Evolutionary conservation across 805 yeast genomes (phyloP).

Genomic region (Brettanomyces sp.): DNA sequence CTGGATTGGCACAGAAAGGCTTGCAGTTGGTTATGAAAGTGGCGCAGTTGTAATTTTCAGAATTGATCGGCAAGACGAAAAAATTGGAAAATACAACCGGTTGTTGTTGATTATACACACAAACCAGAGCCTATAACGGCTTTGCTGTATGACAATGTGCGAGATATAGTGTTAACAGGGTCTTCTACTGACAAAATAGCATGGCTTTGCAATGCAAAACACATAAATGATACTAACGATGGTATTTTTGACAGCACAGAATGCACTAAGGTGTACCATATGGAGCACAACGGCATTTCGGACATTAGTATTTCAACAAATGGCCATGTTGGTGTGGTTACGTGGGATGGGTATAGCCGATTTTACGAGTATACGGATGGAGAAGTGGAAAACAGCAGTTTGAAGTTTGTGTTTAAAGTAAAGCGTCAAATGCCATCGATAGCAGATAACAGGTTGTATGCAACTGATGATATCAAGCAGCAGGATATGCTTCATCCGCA

Average conservation of each 20-base stretch:
- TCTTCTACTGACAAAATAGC: conserved; percentile 35
- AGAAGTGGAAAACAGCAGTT: conserved; percentile 5
- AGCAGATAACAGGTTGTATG: conserved; percentile 3
- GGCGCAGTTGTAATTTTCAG: conserved; percentile 36
- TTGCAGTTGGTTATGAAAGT: conserved; percentile 62
- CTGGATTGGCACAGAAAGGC: conserved; percentile 25
- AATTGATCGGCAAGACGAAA: conserved; percentile 13
- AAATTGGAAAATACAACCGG: conserved; percentile 2
- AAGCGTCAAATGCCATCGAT: conserved; percentile 20
- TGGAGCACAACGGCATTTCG: conserved; percentile 31
- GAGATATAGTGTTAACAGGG: conserved; percentile 29
- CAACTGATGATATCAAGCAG: conserved; percentile 5
- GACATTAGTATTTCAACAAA: conserved; percentile 17
- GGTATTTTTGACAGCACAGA: background rate
- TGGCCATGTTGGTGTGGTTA: conserved; percentile 26
- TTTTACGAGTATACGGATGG: conserved; percentile 17
- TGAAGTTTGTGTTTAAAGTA: conserved; percentile 18
- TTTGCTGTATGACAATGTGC: conserved; percentile 22
- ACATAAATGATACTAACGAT: background rate
- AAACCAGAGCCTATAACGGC: conserved; percentile 49
- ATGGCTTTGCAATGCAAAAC: background rate
- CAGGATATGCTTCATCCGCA: conserved; percentile 9
- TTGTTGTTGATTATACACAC: conserved; percentile 24
- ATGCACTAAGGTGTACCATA: conserved; percentile 5
- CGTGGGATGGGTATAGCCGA: conserved; percentile 44